Base-by-base conservation (phyloP, 2,329 filamentous ascomycete genomes). In the Ophiostoma tasmaniense region DNA sequence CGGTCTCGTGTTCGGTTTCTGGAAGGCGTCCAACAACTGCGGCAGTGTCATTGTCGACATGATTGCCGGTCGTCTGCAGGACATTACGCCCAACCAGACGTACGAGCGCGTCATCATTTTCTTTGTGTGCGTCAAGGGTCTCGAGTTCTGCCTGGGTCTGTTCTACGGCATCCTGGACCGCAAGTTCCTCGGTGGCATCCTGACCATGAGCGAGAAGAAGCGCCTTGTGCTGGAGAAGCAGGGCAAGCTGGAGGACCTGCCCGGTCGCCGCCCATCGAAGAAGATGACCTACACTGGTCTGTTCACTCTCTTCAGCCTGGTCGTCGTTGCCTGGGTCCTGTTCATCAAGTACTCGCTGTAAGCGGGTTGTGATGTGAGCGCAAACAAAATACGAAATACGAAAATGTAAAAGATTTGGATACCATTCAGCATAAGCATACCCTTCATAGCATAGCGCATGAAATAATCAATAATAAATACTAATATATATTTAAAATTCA, bases 11-110 rank as follows among this genome's bases (percentile, higher is more conserved):
- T 72, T 75, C 35, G 73, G 74, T 14, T 73, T 75, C 59, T 75
- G 74, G 74, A 75, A 75, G 69, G 71, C 73, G 1, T 75, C 75
- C 45, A 75, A 75, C 69, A 75, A 75, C 61, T 72, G 73, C 52
- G 73, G 72, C 28, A 75, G 73, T 30, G 74, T 75, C 20, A 70
- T 75, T 28, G 73, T 75, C 13, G 74, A 75, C 52, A 75, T 75
- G 73, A 75, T 75, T 67, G 71, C 74, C 7, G 74, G 74, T 1
- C 69, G 72, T 11, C 68, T 75, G 20, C 73, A 75, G n/a, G 74
- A 75, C 64, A 73, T 73, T 17, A 75, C 74, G 0, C 73, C 73
- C 7, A 72, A 71, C n/a, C 66, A 68, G 10, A 75, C 73, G 3
- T 75, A 75, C 50, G 72, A 75, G 67, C 70, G 72, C 0, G 74